These are phyloP conservation scores for Dentipellis fragilis DNA, from an alignment of 768 basidiomycete species.

Conservation along the genomic window DNA sequence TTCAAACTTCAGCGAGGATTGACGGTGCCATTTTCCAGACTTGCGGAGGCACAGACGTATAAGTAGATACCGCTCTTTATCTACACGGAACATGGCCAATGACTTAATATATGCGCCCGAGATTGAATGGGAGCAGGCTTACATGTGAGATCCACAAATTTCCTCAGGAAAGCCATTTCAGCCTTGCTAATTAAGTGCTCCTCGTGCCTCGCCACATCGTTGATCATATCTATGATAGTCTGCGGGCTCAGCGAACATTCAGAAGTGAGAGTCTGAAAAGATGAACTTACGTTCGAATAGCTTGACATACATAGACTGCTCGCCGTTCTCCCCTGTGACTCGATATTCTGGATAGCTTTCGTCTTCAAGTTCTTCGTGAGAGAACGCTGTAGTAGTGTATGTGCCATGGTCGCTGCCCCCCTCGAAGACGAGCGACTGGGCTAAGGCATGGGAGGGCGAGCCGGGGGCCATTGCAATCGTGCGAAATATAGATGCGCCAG, in stretches of 20 bases:
- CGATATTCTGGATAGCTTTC: neutral
- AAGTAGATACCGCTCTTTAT: conserved; percentile 50
- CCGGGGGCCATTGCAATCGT: neutral
- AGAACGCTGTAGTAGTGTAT: neutral
- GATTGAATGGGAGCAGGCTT: conserved; percentile 13
- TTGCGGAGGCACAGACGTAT: conserved; percentile 55
- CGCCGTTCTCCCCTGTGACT: neutral
- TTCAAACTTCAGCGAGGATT: conserved; percentile 32
- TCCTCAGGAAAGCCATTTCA: conserved; percentile 35
- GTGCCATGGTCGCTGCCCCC: conserved; percentile 3
- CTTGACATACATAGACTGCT: conserved; percentile 32
- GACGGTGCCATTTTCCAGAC: conserved; percentile 42
- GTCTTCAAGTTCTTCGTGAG: conserved; percentile 1
- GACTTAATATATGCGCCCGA: neutral
- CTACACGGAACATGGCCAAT: conserved; percentile 22
- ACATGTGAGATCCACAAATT: conserved; percentile 41
- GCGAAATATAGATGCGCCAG: too few relatives aligned
- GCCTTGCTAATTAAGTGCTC: conserved; percentile 37
- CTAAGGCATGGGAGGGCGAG: neutral
- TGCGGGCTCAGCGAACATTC: too few relatives aligned
- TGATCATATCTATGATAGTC: conserved; percentile 39
- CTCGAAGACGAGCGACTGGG: conserved; percentile 8
- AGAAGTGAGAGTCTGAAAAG: neutral
- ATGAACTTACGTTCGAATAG: conserved; percentile 27
- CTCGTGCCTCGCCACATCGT: conserved; percentile 40